Conservation (phyloP, 495 filamentous ascomycete genomes). For the Annulohypoxylon nitens region DNA sequence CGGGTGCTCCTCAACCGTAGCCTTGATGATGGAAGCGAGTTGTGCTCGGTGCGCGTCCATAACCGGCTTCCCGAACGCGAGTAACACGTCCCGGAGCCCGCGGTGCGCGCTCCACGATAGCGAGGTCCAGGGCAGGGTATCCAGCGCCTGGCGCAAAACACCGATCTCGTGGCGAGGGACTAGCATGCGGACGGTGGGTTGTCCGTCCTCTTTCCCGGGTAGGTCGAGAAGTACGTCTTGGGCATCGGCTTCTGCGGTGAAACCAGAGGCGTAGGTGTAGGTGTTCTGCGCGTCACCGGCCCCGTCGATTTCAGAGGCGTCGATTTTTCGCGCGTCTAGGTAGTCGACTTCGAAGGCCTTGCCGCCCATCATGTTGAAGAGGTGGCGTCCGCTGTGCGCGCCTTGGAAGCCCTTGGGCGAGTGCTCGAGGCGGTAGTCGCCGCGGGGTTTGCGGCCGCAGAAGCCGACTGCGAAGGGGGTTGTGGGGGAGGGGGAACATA, state of each 20-base stretch:
- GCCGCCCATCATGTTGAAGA: constrained; percentile 55
- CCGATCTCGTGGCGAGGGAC: constrained; percentile 40
- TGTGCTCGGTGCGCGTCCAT: constrained; percentile 48
- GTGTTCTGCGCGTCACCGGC: too few species aligned
- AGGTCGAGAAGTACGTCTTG: constrained; percentile 18
- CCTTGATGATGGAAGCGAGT: constrained; percentile 43
- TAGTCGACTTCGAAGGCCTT: constrained; percentile 54
- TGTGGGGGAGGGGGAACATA: constrained; percentile 28
- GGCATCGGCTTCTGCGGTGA: not conserved
- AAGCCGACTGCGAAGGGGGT: constrained; percentile 47
- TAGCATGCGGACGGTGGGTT: constrained; percentile 20
- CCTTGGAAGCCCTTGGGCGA: constrained; percentile 49
- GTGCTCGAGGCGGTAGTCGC: constrained; percentile 49
- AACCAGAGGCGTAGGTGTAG: not conserved
- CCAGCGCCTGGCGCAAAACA: constrained; percentile 44
- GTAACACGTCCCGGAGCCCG: constrained; percentile 51
- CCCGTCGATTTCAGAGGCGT: too few species aligned
- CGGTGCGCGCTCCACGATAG: constrained; percentile 56
- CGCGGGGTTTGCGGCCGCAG: constrained; percentile 46
- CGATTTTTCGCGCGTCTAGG: constrained; percentile 27
- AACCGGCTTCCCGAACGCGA: constrained; percentile 46
- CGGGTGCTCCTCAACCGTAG: constrained; percentile 21
- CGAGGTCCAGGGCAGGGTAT: constrained; percentile 52
- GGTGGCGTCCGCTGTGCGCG: constrained; percentile 51
- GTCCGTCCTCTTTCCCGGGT: constrained; percentile 22